Conservation (phyloP, 768 basidiomycete species). For the Nevesoporus exiguus region DNA sequence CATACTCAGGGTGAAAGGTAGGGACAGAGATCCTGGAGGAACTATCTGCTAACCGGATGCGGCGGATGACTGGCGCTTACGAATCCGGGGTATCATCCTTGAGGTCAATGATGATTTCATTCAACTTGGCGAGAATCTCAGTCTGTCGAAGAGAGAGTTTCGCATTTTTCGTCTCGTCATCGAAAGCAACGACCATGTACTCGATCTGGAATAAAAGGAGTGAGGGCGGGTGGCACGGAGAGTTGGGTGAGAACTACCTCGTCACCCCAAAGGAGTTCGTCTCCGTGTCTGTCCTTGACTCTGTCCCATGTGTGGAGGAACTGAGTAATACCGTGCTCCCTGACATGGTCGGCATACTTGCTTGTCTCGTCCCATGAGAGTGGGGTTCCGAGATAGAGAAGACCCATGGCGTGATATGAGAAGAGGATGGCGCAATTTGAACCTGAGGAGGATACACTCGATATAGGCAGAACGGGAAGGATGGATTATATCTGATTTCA, state of each 20-base stretch:
- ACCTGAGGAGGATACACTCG: background rate
- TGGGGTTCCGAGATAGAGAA: conserved; percentile 90
- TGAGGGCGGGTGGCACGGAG: conserved; percentile 10
- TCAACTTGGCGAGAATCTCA: conserved; percentile 84
- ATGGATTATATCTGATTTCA: conserved; percentile 1
- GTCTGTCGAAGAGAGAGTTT: conserved; percentile 91
- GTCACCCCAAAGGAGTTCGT: conserved; percentile 96
- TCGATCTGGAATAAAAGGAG: conserved; percentile 60
- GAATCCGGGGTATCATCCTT: conserved; percentile 46
- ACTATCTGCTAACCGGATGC: background rate
- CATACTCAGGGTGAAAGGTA: conserved; percentile 97
- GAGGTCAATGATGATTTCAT: conserved; percentile 63
- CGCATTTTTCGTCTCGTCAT: conserved; percentile 74
- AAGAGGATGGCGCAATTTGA: conserved; percentile 15
- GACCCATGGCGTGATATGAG: conserved; percentile 61
- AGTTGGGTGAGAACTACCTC: conserved; percentile 57
- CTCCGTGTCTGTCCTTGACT: conserved; percentile 85
- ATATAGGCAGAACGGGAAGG: background rate
- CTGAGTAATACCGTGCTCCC: conserved; percentile 90
- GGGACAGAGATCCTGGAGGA: conserved; percentile 64
- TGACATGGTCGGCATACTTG: conserved; percentile 83
- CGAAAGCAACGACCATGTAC: conserved; percentile 90
- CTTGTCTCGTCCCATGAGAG: conserved; percentile 89
- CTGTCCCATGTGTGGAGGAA: conserved; percentile 92
- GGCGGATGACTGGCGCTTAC: conserved; percentile 38